phyloP scores from a whole-genome alignment of 208 protist genomes.

The Leishmania mexicana region DNA sequence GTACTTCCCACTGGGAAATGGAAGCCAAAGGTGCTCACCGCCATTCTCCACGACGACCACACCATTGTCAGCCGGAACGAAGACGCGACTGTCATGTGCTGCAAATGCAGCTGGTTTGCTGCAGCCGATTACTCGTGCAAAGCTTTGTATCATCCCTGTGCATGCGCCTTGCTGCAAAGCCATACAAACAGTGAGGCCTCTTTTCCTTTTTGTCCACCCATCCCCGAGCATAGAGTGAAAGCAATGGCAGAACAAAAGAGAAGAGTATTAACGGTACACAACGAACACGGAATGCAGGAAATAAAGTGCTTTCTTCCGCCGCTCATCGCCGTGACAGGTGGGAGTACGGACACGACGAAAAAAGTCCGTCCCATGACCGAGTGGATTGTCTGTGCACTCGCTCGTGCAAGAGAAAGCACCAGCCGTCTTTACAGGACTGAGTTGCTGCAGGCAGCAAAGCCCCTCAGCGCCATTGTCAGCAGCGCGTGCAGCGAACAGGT shows the following conservation, averaged over 20 bases:
- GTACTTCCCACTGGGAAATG: constrained; percentile 49
- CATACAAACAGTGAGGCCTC: too few species aligned
- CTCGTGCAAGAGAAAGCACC: too few species aligned
- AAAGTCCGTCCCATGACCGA: neutral
- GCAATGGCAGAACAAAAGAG: neutral
- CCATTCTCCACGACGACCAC: constrained; percentile 35
- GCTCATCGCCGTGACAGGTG: neutral
- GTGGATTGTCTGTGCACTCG: neutral
- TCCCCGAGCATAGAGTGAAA: neutral
- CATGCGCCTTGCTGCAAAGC: neutral
- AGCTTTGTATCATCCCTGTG: neutral
- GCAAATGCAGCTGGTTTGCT: constrained; percentile 35
- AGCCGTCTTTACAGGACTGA: neutral
- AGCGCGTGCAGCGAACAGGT: neutral
- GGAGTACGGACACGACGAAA: neutral
- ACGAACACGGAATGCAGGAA: neutral
- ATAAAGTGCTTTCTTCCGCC: neutral
- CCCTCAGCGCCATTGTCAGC: neutral
- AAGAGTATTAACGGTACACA: neutral
- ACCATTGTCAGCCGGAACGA: constrained; percentile 49
- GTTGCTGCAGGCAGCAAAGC: neutral
- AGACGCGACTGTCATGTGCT: constrained; percentile 30
- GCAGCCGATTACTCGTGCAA: constrained; percentile 39
- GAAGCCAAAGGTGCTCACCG: constrained; percentile 53
- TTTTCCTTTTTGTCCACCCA: too few species aligned